Evolutionary conservation across 2,329 filamentous ascomycete genomes (phyloP).

Genomic region (Lecanoromycetidae sp.): DNA sequence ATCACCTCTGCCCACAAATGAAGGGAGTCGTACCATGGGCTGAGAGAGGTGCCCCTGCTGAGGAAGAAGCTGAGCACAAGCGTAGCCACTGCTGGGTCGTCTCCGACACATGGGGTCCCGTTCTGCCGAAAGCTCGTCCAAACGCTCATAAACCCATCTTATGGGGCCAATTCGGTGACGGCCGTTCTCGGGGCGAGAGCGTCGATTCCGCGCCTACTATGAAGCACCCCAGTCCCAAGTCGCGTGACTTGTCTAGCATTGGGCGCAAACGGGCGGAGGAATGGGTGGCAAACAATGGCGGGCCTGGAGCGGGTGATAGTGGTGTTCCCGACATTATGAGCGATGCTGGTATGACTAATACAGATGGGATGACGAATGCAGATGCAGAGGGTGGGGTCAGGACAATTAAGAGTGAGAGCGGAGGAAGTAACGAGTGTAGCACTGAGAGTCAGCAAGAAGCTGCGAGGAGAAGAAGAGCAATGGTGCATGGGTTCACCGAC

Average conservation of each 20-base stretch:
- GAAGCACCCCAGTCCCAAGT: slow-evolving; percentile 3
- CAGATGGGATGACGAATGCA: slow-evolving; percentile 7
- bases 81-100: slow-evolving; percentile 25
- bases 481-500: slow-evolving; percentile 19
- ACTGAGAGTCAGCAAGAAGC: slow-evolving; percentile 10
- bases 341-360: slow-evolving; percentile 11
- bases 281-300: slow-evolving; percentile 13
- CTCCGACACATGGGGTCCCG: slow-evolving; percentile 19
- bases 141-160: slow-evolving; percentile 18
- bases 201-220: slow-evolving; percentile 6
- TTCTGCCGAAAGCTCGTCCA: slow-evolving; percentile 17
- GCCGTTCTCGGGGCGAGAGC: slow-evolving; percentile 12
- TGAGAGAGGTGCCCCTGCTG: slow-evolving; percentile 18
- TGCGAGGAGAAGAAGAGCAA: slow-evolving; percentile 15
- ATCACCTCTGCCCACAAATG: slow-evolving; percentile 46
- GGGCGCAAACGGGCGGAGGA: slow-evolving; percentile 17
- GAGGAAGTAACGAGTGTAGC: slow-evolving; percentile 8
- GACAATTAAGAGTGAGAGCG: slow-evolving; percentile 9
- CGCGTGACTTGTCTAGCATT: slow-evolving; percentile 7
- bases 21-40: slow-evolving; percentile 46
- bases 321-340: slow-evolving; percentile 12
- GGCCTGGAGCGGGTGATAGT: neutral
- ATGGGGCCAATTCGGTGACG: slow-evolving; percentile 19
- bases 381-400: neutral
- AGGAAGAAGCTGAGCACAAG: slow-evolving; percentile 23